Percentiles rank a stretch among this genome's conserved stretches.
phyloP scores from a whole-genome alignment of 352 stramenopile species.

The Phytophthora lateralis region DNA sequence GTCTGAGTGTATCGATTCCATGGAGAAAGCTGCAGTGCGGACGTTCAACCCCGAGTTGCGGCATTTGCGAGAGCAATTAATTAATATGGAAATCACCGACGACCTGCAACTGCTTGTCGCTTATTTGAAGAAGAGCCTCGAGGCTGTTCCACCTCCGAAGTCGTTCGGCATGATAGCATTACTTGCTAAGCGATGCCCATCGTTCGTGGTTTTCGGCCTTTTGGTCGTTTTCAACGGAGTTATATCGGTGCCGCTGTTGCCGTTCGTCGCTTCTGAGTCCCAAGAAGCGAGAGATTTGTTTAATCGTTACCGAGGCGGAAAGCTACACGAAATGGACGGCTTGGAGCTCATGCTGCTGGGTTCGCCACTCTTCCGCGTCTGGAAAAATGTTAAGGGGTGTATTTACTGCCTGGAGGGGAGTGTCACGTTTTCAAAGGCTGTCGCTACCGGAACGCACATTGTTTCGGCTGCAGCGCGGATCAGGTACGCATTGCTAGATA shows the following conservation, averaged over 20 bases:
- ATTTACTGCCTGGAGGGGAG: slow-evolving; percentile 77
- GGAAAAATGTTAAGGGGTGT: slow-evolving; percentile 72
- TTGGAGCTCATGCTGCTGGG: slow-evolving; percentile 72
- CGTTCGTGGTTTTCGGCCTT: slow-evolving; percentile 54
- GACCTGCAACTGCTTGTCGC: slow-evolving; percentile 62
- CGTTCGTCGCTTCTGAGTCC: slow-evolving; percentile 59
- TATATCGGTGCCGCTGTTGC: slow-evolving; percentile 57
- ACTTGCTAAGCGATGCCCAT: slow-evolving; percentile 68
- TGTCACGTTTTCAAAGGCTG: slow-evolving; percentile 60
- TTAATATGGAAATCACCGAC: slow-evolving; percentile 43
- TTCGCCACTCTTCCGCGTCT: slow-evolving; percentile 73
- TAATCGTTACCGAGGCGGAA: slow-evolving; percentile 29
- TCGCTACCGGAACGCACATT: slow-evolving; percentile 67
- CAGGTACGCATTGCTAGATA: slow-evolving; percentile 30
- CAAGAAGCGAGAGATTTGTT: slow-evolving; percentile 45
- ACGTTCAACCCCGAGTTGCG: slow-evolving; percentile 64
- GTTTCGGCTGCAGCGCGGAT: slow-evolving; percentile 53
- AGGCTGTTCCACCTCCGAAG: slow-evolving; percentile 57
- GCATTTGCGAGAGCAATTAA: slow-evolving; percentile 51
- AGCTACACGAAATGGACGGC: slow-evolving; percentile 58
- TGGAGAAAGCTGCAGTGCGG: slow-evolving; percentile 56
- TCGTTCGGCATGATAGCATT: slow-evolving; percentile 46
- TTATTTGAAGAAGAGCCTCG: slow-evolving; percentile 71
- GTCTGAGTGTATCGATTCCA: slow-evolving; percentile 51
- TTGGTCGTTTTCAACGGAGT: slow-evolving; percentile 61